Evolutionary conservation across 2,329 filamentous ascomycete species (phyloP).

Genomic region (Xylariaceae sp.): DNA sequence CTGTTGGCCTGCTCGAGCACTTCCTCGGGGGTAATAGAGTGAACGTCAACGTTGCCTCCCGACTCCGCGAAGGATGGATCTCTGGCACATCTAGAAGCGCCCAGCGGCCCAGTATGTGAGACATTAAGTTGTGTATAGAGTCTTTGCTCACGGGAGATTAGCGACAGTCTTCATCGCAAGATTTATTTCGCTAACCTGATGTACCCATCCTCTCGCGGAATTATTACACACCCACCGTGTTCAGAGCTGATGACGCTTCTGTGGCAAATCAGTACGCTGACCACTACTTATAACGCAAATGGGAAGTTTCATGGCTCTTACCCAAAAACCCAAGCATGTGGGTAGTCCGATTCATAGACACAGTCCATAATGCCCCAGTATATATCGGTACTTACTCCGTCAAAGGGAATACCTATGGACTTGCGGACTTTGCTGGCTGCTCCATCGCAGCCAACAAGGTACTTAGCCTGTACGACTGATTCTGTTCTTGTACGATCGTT

Average conservation of each 20-base stretch:
- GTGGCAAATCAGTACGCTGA: constrained; percentile 6
- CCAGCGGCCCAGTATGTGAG: constrained; percentile 35
- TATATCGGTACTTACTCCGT: constrained; percentile 42
- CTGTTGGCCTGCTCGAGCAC: constrained; percentile 44
- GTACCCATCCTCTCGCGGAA: constrained; percentile 44
- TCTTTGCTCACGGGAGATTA: too few species aligned
- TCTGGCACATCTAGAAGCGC: constrained; percentile 32
- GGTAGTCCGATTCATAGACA: constrained; percentile 38
- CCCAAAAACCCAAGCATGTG: constrained; percentile 43
- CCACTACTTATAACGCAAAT: too few species aligned
- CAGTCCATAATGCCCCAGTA: constrained; percentile 46
- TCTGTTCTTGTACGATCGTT: constrained; percentile 33
- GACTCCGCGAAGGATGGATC: constrained; percentile 38
- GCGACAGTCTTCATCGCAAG: too few species aligned
- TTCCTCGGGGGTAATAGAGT: constrained; percentile 46
- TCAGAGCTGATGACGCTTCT: constrained; percentile 37
- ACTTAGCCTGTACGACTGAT: constrained; percentile 41
- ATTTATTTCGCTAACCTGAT: constrained; percentile 38
- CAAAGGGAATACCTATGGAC: constrained; percentile 40
- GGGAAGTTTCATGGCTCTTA: too few species aligned
- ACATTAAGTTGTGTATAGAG: constrained; percentile 43
- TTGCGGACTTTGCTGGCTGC: constrained; percentile 43
- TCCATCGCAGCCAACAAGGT: constrained; percentile 43
- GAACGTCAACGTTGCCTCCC: constrained; percentile 40
- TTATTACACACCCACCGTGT: constrained; percentile 43